Base-by-base conservation (phyloP, 805 yeast genomes). In the Ogataea polymorpha region DNA sequence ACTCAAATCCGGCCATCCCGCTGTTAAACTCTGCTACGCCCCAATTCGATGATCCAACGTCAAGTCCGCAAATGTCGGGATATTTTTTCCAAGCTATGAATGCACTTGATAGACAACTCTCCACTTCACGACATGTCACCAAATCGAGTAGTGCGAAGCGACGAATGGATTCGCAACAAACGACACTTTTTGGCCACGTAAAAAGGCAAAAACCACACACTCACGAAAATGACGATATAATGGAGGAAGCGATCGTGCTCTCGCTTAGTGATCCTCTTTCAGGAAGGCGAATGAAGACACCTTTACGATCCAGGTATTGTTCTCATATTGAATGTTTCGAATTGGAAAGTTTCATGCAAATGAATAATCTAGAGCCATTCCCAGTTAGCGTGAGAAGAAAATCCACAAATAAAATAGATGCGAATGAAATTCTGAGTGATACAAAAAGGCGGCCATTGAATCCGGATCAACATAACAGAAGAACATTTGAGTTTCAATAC, bases 271-370 rank as follows among this genome's bases (percentile, higher is more conserved):
- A 64, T 32, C 68, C 68, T 4, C 41, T 64, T 2, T 54, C 65
- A 1, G 63, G 64, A n/a, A 43, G 41, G 10, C 37, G 55, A 28
- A 31, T 63, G 41, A 43, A 39, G 4, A 59, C 58, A 2, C 68
- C 68, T 1, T 38, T 62, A n/a, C 43, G 63, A 32, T 50, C 62
- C 2, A 44, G 54, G 26, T 60, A 41, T 33, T 64, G 68, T 44
- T 58, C 67, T 2, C 68, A 64, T 45, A 36, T 62, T 11, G 66
- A 61, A 36, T 64, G 67, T 39, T 64, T 64, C 37, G 68, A 64
- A 41, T 42, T 63, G 38, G 47, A 47, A 4, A 52, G 62, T 4
- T 64, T 64, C 41, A 34, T 58, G 30, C 52, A 48, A 16, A 44
- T 64, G 49, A 53, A 64, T 42, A 42, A 50, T 15, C 38, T 64